Evolutionary conservation across 108 stramenopile genomes (phyloP).

Genomic region (Skeletonema menzelii): DNA sequence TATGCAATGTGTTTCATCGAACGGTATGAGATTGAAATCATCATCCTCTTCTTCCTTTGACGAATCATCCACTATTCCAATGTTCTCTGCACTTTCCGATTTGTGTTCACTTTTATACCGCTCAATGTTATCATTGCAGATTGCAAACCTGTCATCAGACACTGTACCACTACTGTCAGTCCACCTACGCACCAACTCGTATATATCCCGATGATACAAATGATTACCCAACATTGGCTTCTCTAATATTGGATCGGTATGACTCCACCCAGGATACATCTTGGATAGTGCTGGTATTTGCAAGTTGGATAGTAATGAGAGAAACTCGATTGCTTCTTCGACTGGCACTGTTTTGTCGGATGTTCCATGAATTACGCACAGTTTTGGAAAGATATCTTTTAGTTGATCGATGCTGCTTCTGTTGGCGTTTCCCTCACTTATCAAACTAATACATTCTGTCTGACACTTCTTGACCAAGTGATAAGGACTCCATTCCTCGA

Average conservation of each 20-base stretch:
- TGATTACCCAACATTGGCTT: slow-evolving; percentile 65
- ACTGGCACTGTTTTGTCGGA: slow-evolving; percentile 58
- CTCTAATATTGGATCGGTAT: slow-evolving; percentile 74
- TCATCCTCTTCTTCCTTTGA: not conserved
- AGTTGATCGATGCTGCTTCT: not conserved
- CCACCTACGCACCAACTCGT: slow-evolving; percentile 45
- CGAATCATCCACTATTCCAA: not conserved
- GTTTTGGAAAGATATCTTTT: slow-evolving; percentile 46
- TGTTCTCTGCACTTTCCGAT: not conserved
- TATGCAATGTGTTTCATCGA: slow-evolving; percentile 29
- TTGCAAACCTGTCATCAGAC: not conserved
- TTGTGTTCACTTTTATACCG: not conserved
- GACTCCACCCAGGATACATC: slow-evolving; percentile 59
- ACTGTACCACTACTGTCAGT: slow-evolving; percentile 3
- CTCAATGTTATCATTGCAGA: not conserved
- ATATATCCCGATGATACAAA: slow-evolving; percentile 66
- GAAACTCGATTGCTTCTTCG: slow-evolving; percentile 41
- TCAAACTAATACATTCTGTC: slow-evolving; percentile 3
- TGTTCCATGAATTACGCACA: slow-evolving; percentile 54
- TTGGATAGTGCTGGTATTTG: slow-evolving; percentile 18
- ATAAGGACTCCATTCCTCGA: slow-evolving; percentile 34
- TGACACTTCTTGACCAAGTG: slow-evolving; percentile 43
- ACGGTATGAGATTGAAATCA: not conserved
- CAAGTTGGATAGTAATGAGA: slow-evolving; percentile 23
- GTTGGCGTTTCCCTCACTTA: not conserved